A percentile compares a stretch with the other conserved stretches of the same genome.
Conservation (phyloP, 441 rosid species). For the Sinapis alba region DNA sequence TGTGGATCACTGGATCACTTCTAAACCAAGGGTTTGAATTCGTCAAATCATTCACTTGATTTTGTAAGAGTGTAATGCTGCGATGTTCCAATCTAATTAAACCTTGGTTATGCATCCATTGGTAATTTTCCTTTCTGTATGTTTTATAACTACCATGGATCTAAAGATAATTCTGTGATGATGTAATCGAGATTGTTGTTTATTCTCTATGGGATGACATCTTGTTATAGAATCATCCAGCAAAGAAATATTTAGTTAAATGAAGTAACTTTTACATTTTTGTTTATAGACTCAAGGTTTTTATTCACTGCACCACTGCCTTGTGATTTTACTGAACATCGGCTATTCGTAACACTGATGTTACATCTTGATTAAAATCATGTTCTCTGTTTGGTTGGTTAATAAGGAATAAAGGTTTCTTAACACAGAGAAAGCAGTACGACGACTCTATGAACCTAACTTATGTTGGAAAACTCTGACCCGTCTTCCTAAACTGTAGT, state of each 20-base stretch:
- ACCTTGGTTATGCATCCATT: conserved; percentile 4
- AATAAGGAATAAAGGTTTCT: background rate
- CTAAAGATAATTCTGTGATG: conserved; percentile 17
- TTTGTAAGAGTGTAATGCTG: conserved; percentile 1
- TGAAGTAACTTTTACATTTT: background rate
- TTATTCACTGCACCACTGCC: background rate
- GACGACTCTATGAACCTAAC: background rate
- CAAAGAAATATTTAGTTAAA: background rate
- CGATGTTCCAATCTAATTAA: background rate
- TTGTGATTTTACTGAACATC: background rate
- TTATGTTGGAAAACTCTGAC: background rate
- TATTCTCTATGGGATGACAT: conserved; percentile 7
- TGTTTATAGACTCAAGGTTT: background rate
- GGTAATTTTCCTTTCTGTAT: conserved; percentile 7
- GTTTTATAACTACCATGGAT: conserved; percentile 10
- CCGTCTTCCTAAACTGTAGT: background rate
- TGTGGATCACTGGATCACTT: conserved; percentile 76
- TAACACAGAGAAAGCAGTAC: background rate
- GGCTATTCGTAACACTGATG: background rate
- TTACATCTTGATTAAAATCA: background rate
- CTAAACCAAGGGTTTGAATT: conserved; percentile 85
- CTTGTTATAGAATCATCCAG: background rate
- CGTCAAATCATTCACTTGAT: conserved; percentile 28
- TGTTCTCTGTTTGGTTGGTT: background rate
- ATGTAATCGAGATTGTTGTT: conserved; percentile 21